Base-by-base conservation (phyloP, 2,329 filamentous ascomycete genomes). In the Xylariaceae sp. region DNA sequence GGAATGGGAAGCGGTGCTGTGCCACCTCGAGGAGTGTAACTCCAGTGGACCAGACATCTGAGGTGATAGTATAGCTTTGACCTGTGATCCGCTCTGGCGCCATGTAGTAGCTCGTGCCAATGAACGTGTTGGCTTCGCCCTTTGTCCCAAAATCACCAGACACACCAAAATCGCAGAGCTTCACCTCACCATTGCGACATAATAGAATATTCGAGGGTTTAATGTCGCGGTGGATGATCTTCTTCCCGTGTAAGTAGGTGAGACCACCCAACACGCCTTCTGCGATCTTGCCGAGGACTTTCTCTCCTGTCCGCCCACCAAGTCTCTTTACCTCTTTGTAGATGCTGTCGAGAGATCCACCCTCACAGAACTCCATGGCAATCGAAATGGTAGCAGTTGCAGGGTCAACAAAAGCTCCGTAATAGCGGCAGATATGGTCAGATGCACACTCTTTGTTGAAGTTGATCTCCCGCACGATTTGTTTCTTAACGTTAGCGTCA, bases 101-200 rank as follows among this genome's bases (percentile, higher is more conserved):
- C 95, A 99, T 99, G 80, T 99, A 99, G 74, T 98, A 99, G 60
- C 91, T 96, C 11, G 95, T 99, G 62, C 95, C 95, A 71, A 99
- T 99, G 71, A 99, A 99, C 0, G 95, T 99, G 74, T 98, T 97
- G 64, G 95, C 95, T 73, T 98, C 95, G 51, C 95, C 95, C 75
- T 99, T 98, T 46, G 95, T 99, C 64, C 95, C 96, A 71, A 98
- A 98, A 74, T 98, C 95, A 65, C 95, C 95, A 57, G 91, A 96
- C 44, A 99, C 95, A 67, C 95, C 95, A 73, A 99, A 99, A 77
- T 99, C 95, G 78, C 95, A 99, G 14, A 99, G 86, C 78, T 99
- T 99, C 64, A 99, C 94, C 67, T 96, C 90, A 29, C 95, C 95
- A 65, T 91, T 87, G 60, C 94, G 89, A 72, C 92, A 96, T 26